These are phyloP conservation scores for Oryza australiensis DNA, from an alignment of 176 grass and related monocot genomes.

Conservation along the genomic window DNA sequence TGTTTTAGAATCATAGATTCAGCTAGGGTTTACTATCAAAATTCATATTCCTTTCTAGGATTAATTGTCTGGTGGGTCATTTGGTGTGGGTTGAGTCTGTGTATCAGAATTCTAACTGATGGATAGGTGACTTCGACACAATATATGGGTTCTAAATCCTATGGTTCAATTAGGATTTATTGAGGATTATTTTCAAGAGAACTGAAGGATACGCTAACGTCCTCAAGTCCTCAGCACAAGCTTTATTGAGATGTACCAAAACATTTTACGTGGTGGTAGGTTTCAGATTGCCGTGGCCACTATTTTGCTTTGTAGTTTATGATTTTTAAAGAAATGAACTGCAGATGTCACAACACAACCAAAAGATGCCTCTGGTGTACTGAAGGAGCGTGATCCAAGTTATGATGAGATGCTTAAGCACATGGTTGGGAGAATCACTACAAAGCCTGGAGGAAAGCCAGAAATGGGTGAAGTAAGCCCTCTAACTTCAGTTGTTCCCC, in stretches of 20 bases:
- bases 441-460: constrained; percentile 77
- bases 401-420: constrained; percentile 94
- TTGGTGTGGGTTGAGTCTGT: not conserved
- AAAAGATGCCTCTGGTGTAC: constrained; percentile 42
- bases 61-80: not conserved
- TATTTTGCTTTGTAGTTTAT: constrained; percentile 4
- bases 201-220: not conserved
- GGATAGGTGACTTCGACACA: not conserved
- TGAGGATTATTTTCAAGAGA: not conserved
- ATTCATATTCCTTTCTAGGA: not conserved
- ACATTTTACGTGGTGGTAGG: not conserved
- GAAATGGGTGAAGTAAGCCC: constrained; percentile 93
- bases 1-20: not conserved
- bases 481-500: not conserved
- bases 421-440: constrained; percentile 87
- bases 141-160: constrained; percentile 5
- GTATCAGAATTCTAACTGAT: not conserved
- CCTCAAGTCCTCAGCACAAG: not conserved
- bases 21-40: not conserved
- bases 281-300: constrained; percentile 11
- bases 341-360: constrained; percentile 41
- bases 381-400: constrained; percentile 79
- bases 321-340: constrained; percentile 26
- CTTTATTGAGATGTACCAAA: not conserved
- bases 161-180: not conserved